These are phyloP conservation scores for Fraxinus velutina DNA, from an alignment of 305 asterid genomes.

Conservation along the genomic window DNA sequence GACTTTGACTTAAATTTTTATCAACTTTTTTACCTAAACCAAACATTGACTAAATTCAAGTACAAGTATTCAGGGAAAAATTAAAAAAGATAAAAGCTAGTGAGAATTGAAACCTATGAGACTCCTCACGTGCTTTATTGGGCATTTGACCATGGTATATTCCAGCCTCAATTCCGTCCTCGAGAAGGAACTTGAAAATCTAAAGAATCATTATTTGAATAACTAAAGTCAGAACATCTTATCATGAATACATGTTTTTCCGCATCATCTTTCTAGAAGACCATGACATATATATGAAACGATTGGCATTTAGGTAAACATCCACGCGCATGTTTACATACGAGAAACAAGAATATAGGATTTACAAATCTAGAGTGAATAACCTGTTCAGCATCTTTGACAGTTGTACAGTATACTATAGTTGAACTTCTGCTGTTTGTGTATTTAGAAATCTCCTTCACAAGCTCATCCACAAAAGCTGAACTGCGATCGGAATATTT, in stretches of 20 bases:
- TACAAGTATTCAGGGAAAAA: not conserved
- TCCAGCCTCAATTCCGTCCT: slow-evolving; percentile 67
- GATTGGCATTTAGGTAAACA: slow-evolving; percentile 6
- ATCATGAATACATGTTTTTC: not conserved
- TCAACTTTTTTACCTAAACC: not conserved
- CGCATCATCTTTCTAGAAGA: not conserved
- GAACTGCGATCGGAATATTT: slow-evolving; percentile 54
- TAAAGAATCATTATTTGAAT: slow-evolving; percentile 29
- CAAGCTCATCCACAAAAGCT: slow-evolving; percentile 60
- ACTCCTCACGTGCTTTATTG: slow-evolving; percentile 70
- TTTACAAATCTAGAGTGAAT: slow-evolving; percentile 21
- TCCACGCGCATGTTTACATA: not conserved
- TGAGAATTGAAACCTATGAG: slow-evolving; percentile 58
- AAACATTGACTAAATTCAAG: not conserved
- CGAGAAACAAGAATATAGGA: slow-evolving; percentile 18
- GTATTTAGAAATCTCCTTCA: slow-evolving; percentile 51
- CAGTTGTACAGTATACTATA: slow-evolving; percentile 79
- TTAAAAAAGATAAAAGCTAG: slow-evolving; percentile 6
- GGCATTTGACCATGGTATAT: slow-evolving; percentile 89
- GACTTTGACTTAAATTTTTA: not conserved
- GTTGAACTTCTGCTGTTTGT: slow-evolving; percentile 56
- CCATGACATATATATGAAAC: slow-evolving; percentile 3
- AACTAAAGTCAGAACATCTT: slow-evolving; percentile 17
- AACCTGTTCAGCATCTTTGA: slow-evolving; percentile 84
- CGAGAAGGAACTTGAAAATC: slow-evolving; percentile 53